Conservation (phyloP, 2,329 filamentous ascomycete species). For the Fusarium sp. region DNA sequence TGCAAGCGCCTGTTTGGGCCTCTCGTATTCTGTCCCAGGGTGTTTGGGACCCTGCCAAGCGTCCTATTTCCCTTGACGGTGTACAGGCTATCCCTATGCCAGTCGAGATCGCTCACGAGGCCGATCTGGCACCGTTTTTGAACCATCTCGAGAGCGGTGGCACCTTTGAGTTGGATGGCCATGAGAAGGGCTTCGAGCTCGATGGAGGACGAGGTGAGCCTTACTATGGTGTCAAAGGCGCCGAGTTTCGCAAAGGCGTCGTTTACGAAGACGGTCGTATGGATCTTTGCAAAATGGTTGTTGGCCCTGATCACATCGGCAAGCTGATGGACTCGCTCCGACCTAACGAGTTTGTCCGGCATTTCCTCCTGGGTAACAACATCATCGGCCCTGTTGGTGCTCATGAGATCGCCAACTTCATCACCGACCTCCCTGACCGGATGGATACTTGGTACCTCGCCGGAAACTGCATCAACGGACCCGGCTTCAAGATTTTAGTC, state of each 20-base stretch:
- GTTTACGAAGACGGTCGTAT: constrained; percentile 64
- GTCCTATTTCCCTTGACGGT: constrained; percentile 49
- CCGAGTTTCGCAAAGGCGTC: constrained; percentile 53
- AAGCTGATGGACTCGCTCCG: constrained; percentile 61
- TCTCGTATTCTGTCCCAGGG: constrained; percentile 50
- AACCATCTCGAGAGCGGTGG: constrained; percentile 48
- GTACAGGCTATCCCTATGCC: constrained; percentile 51
- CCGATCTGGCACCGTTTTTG: constrained; percentile 51
- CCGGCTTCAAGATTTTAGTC: constrained; percentile 56
- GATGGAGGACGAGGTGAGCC: constrained; percentile 53
- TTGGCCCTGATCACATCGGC: constrained; percentile 62
- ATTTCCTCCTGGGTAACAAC: constrained; percentile 66
- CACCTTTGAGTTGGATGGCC: constrained; percentile 42
- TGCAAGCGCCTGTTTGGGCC: constrained; percentile 50
- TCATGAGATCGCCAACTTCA: constrained; percentile 57
- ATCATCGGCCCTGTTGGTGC: constrained; percentile 63
- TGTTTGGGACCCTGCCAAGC: constrained; percentile 48
- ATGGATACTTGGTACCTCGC: constrained; percentile 68
- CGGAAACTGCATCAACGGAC: constrained; percentile 62
- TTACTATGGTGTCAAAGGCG: constrained; percentile 50
- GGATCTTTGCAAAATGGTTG: constrained; percentile 66
- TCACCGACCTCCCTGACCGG: constrained; percentile 56
- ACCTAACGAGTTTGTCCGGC: constrained; percentile 59
- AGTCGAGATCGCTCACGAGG: constrained; percentile 46
- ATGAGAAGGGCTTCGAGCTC: constrained; percentile 45